Conservation (phyloP, 805 yeast species). For the Candida awuae region DNA sequence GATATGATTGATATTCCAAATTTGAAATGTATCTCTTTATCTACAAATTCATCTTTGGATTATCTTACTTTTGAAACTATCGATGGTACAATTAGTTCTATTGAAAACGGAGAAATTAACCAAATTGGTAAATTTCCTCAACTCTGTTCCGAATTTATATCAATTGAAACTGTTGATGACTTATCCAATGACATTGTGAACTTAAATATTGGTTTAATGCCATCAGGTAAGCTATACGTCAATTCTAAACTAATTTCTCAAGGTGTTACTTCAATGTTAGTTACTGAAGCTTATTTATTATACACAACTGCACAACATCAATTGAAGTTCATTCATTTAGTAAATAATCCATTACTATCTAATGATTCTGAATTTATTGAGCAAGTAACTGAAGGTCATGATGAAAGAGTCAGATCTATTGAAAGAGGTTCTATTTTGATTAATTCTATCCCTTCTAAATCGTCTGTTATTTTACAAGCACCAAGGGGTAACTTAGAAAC, state of each 20-base stretch:
- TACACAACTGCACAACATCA: conserved; percentile 86
- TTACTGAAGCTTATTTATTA: conserved; percentile 63
- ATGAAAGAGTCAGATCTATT: conserved; percentile 80
- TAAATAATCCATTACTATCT: conserved; percentile 18
- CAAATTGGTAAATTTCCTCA: conserved; percentile 52
- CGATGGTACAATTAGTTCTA: conserved; percentile 48
- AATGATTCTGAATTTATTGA: conserved; percentile 12
- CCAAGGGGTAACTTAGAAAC: conserved; percentile 96
- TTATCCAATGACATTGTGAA: conserved; percentile 16
- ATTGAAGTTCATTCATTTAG: conserved; percentile 71
- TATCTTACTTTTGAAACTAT: conserved; percentile 51
- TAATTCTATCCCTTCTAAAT: conserved; percentile 70
- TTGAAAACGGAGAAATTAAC: conserved; percentile 18
- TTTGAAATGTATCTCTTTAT: conserved; percentile 46
- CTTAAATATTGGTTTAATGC: conserved; percentile 58
- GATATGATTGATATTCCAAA: conserved; percentile 35
- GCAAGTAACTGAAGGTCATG: conserved; percentile 29
- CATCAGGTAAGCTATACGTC: conserved; percentile 66
- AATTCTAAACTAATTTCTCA: conserved; percentile 51
- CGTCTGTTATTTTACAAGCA: conserved; percentile 82
- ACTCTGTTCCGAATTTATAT: conserved; percentile 55
- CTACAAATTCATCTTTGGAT: conserved; percentile 45
- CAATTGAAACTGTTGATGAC: conserved; percentile 22
- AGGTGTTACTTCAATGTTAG: conserved; percentile 74
- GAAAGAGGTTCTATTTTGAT: conserved; percentile 90